These are phyloP conservation scores for Circinella umbellata DNA, from an alignment of 371 early-diverging fungal genomes.

Conservation along the genomic window DNA sequence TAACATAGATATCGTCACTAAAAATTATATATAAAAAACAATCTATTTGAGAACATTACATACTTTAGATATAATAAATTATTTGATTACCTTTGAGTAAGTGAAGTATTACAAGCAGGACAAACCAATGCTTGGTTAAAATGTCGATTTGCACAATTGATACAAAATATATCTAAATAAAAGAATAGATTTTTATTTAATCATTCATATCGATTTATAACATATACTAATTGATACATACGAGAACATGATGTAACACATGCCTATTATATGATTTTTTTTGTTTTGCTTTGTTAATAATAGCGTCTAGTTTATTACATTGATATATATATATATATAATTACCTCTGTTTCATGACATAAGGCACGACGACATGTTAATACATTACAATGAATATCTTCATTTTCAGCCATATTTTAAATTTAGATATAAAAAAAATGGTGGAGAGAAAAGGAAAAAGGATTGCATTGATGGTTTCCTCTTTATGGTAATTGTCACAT, in stretches of 20 bases:
- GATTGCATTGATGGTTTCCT: neutral
- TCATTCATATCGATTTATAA: too few relatives aligned
- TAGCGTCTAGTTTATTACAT: neutral
- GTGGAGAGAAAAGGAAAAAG: too few relatives aligned
- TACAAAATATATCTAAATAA: constrained; percentile 78
- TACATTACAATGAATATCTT: constrained; percentile 64
- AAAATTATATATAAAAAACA: neutral
- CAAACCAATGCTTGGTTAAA: constrained; percentile 69
- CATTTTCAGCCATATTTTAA: constrained; percentile 38
- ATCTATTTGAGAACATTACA: neutral
- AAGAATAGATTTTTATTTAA: too few relatives aligned
- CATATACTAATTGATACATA: too few relatives aligned
- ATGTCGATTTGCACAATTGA: constrained; percentile 63
- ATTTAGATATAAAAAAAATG: too few relatives aligned
- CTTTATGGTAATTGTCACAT: too few relatives aligned
- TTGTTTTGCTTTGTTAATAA: neutral
- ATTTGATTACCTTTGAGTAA: constrained; percentile 60
- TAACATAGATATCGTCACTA: constrained; percentile 74
- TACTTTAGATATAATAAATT: neutral
- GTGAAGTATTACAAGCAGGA: constrained; percentile 75
- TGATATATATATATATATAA: neutral
- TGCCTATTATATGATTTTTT: constrained; percentile 52
- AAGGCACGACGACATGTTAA: constrained; percentile 58
- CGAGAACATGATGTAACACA: constrained; percentile 82
- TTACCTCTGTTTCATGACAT: constrained; percentile 38